These are phyloP conservation scores for Amanita muscaria DNA, from an alignment of 768 basidiomycete genomes.

Conservation along the genomic window DNA sequence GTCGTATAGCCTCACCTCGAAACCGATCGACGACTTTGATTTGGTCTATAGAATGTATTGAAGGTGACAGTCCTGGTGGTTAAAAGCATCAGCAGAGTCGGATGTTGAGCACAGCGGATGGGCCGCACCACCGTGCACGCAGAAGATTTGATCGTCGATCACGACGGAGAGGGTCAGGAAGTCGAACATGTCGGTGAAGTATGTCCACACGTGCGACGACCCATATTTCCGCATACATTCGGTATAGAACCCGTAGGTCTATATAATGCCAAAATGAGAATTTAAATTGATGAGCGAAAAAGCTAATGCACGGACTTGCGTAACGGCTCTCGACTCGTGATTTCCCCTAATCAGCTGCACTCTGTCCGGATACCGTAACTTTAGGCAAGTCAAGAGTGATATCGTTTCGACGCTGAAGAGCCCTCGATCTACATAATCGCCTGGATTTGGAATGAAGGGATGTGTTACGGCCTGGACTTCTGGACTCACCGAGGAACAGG, in stretches of 20 bases:
- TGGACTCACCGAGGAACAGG: slow-evolving; percentile 81
- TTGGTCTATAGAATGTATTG: slow-evolving; percentile 98
- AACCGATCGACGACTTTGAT: slow-evolving; percentile 99
- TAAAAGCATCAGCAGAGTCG: slow-evolving; percentile 10
- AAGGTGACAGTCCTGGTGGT: slow-evolving; percentile 79
- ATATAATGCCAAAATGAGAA: slow-evolving; percentile 18
- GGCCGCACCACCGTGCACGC: slow-evolving; percentile 87
- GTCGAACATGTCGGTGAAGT: slow-evolving; percentile 99
- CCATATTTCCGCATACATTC: slow-evolving; percentile 98
- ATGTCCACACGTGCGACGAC: slow-evolving; percentile 93
- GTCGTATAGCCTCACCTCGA: slow-evolving; percentile 50
- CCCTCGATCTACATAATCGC: slow-evolving; percentile 97
- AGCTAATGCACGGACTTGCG: slow-evolving; percentile 63
- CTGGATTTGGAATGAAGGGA: slow-evolving; percentile 32
- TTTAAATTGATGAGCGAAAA: slow-evolving; percentile 15
- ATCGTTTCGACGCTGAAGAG: slow-evolving; percentile 98
- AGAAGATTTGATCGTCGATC: slow-evolving; percentile 98
- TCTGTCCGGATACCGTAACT: slow-evolving; percentile 92
- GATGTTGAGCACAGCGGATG: slow-evolving; percentile 4
- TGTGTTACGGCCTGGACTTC: slow-evolving; percentile 1
- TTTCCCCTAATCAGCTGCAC: slow-evolving; percentile 97
- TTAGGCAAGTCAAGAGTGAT: slow-evolving; percentile 91
- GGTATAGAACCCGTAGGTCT: slow-evolving; percentile 99
- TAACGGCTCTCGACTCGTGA: slow-evolving; percentile 96
- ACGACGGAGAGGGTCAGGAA: slow-evolving; percentile 96